Evolutionary conservation across 208 protist genomes (phyloP), one percentile per base, ranked within the genome.

Genomic region (Wallacemonas sp.): DNA sequence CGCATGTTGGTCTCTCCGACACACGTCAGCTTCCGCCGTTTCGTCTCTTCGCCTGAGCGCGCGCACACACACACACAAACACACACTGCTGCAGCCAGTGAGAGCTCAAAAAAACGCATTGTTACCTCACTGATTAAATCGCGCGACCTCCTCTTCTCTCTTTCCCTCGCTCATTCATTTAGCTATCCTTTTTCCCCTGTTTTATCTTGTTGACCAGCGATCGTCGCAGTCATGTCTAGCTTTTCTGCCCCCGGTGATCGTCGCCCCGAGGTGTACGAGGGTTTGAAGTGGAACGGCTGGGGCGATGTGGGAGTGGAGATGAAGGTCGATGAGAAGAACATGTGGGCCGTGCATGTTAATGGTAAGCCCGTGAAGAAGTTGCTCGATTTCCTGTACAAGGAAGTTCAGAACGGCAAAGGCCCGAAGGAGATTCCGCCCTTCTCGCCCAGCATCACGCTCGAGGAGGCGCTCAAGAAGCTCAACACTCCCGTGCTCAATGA

Each of bases 211-310:
- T 48, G 24, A 34, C 32, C 54, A 65, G 33, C 33, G 42, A 38
- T 41, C 66, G 22, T 38, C 30, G 12, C 13, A 57, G 36, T 41
- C 42, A 37, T 63, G 58, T 13, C 58, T 27, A 48, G 24, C 10
- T n/a, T n/a, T n/a, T n/a, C n/a, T n/a, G n/a, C n/a, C n/a, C 8
- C 27, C 3, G 29, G 6, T 48, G 36, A 54, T 2, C 58, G 17
- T 36, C n/a, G 21, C 8, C 50, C 17, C 10, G 87, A 96, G 66
- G 76, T 79, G 50, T 96, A 90, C 53, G 76, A 96, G 44, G 60
- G 39, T 44, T 79, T 97, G 53, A 96, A 95, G 71, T 97, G 93
- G 93, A 93, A 97, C 66, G 93, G 90, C 5, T 97, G 93, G 93
- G 93, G 93, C 19, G 59, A 78, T 26, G 24, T 71, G 19, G 73